Evolutionary conservation across 2,329 filamentous ascomycete species (phyloP).

Genomic region (Colletotrichum chlorophyti): DNA sequence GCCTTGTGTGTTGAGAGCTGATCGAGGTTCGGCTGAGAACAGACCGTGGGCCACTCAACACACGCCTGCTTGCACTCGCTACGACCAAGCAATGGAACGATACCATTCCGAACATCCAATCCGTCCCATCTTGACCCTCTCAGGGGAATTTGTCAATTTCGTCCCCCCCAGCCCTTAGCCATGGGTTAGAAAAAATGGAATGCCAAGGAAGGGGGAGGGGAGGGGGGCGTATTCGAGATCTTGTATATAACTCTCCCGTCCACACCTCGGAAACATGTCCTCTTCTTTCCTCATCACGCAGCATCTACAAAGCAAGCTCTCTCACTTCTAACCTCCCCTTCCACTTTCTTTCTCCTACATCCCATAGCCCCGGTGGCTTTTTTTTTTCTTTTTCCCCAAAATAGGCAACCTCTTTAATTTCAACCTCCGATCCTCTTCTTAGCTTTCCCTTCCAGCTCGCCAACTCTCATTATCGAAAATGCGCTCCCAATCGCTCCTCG

Average conservation of each 20-base stretch:
- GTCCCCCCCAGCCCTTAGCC: slow-evolving; percentile 5
- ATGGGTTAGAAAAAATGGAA: slow-evolving; percentile 17
- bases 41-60: slow-evolving; percentile 15
- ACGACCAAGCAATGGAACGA: slow-evolving; percentile 13
- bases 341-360: slow-evolving; percentile 7
- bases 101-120: slow-evolving; percentile 20
- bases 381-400: too few relatives aligned
- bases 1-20: background rate
- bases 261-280: slow-evolving; percentile 12
- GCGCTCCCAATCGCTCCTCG: slow-evolving; percentile 40
- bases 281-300: slow-evolving; percentile 11
- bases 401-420: slow-evolving; percentile 11
- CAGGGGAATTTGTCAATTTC: slow-evolving; percentile 27
- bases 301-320: slow-evolving; percentile 27
- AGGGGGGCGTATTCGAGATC: slow-evolving; percentile 8
- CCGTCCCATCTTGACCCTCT: slow-evolving; percentile 19
- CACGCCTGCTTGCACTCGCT: background rate
- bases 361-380: slow-evolving; percentile 25
- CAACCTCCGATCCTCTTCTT: slow-evolving; percentile 9
- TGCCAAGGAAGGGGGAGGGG: slow-evolving; percentile 26
- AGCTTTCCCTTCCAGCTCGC: slow-evolving; percentile 10
- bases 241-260: slow-evolving; percentile 26
- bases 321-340: slow-evolving; percentile 10
- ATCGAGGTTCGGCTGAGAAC: slow-evolving; percentile 22
- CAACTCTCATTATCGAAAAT: slow-evolving; percentile 26